Evolutionary conservation across 2,329 filamentous ascomycete genomes (phyloP).

Genomic region (Aspergillus aculeatinus): DNA sequence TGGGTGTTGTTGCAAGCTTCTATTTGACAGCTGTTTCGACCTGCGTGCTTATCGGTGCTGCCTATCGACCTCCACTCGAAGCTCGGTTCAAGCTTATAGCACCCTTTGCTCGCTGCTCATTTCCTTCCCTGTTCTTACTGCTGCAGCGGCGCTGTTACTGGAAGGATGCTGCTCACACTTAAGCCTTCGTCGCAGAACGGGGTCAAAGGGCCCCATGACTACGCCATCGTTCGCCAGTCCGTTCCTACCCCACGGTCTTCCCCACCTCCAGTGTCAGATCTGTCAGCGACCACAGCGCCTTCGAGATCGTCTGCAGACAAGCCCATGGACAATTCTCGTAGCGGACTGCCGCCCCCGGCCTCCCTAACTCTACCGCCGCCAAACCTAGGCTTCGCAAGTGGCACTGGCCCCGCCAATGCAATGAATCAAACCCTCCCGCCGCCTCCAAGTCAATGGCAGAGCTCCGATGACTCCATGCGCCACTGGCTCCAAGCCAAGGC

Average conservation of each 20-base stretch:
- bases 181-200: conserved; percentile 50
- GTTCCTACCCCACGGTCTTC: conserved; percentile 41
- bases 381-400: conserved; percentile 25
- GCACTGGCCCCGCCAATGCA: conserved; percentile 40
- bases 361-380: conserved; percentile 60
- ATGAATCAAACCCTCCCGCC: conserved; percentile 58
- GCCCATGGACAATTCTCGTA: conserved; percentile 67
- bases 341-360: conserved; percentile 67
- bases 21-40: background rate
- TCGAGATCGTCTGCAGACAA: conserved; percentile 47
- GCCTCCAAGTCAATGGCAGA: conserved; percentile 65
- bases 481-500: conserved; percentile 69
- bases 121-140: background rate
- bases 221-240: conserved; percentile 44
- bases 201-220: conserved; percentile 51
- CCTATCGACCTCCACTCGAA: background rate
- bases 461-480: conserved; percentile 68
- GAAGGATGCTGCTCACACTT: conserved; percentile 52
- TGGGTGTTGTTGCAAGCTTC: background rate
- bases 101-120: background rate
- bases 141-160: background rate
- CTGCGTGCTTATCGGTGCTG: background rate
- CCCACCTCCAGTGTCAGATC: conserved; percentile 34
- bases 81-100: background rate
- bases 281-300: conserved; percentile 30